Base-by-base conservation (phyloP, 2,329 filamentous ascomycete genomes). In the Beauveria caledonica region DNA sequence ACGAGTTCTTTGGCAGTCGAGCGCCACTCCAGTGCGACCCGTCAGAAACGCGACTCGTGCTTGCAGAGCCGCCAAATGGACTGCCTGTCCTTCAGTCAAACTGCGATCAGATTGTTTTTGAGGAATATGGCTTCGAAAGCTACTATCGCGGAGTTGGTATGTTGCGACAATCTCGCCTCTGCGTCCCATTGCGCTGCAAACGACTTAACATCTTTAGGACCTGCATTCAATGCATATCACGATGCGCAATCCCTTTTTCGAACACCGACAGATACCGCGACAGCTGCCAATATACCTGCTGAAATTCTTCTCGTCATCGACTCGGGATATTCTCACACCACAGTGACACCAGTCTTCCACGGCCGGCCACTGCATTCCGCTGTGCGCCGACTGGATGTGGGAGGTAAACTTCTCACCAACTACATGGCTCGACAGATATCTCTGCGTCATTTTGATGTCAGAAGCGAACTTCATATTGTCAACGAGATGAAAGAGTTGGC, bases 81-180 rank as follows among this genome's bases (percentile, higher is more conserved):
- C 80, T 96, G 60, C 86, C 88, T 0, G 85, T 86, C 13, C 76
- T 99, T 64, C 92, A 97, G 73, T 84, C 87, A 44, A 94, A 97
- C 71, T 92, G 90, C 67, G 94, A 99, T 69, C 93, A 99, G 77
- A 91, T 99, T 70, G 85, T 97, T 1, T 97, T 99, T 77, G 94
- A 99, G 71, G 92, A 97, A 71, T 99, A 94, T 76, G 90, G 90
- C 2, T 99, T 99, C 73, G 84, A 87, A 11, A 88, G 89, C 65
- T 96, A 96, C 74, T 88, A 88, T 65, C 85, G 94, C 63, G 86
- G 84, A 61, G 78, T 89, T 64, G 89, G 89, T 84, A 71, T 67
- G 33, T 23, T 25, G 19, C 27, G 63, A 61, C 17, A 15, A 21
- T 17, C 1, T 6, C 15, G 13, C 33, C 13, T 36, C 33, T 19